Percentiles rank a stretch among this genome's conserved stretches.
Conservation (phyloP, 1,284 basidiomycete genomes). For the Cerioporus squamosus region DNA sequence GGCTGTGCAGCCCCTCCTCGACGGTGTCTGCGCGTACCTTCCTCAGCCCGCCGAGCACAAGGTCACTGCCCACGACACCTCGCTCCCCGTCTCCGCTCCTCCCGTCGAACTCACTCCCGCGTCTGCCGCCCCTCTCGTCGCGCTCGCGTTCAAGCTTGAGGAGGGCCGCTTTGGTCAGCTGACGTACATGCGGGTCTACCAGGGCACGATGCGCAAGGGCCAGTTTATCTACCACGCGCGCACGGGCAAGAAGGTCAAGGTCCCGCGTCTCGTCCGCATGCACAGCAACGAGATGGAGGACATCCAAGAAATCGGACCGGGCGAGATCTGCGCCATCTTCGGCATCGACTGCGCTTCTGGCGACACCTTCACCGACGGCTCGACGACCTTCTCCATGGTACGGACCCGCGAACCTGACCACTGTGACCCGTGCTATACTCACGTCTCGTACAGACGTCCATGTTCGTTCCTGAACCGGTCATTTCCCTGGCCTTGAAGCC, state of each 20-base stretch:
- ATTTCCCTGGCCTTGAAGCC: constrained; percentile 96
- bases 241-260: constrained; percentile 97
- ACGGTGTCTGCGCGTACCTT: constrained; percentile 96
- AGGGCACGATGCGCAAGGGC: constrained; percentile 89
- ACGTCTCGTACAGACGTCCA: constrained; percentile 74
- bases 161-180: constrained; percentile 97
- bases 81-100: constrained; percentile 67
- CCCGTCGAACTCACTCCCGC: constrained; percentile 82
- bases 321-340: constrained; percentile 99
- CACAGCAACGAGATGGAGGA: constrained; percentile 99
- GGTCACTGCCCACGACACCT: constrained; percentile 85
- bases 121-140: constrained; percentile 87
- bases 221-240: constrained; percentile 91
- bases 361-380: constrained; percentile 97
- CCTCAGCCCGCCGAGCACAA: constrained; percentile 87
- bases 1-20: constrained; percentile 91
- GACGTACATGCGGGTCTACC: constrained; percentile 99
- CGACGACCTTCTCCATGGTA: constrained; percentile 88
- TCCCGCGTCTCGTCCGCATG: constrained; percentile 97
- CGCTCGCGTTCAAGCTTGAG: constrained; percentile 98
- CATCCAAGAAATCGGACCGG: constrained; percentile 93
- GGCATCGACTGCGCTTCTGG: constrained; percentile 99
- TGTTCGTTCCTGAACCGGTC: constrained; percentile 99
- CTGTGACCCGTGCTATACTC: neutral
- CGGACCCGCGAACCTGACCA: neutral